Conservation (phyloP, 2,329 filamentous ascomycete genomes). For the Aureobasidium subglaciale region DNA sequence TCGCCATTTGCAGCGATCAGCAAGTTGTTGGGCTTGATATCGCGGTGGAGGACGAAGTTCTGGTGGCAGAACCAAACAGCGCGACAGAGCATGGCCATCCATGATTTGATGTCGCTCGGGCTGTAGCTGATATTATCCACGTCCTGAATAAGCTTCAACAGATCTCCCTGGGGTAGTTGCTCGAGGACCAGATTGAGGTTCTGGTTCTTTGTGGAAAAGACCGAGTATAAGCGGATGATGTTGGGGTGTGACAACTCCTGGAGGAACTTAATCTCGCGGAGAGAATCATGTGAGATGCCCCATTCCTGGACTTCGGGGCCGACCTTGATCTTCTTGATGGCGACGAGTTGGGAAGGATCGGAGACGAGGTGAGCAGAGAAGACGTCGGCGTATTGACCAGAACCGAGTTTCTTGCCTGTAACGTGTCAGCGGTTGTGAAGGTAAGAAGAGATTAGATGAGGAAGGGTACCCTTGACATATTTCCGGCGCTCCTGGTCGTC, state of each 20-base stretch:
- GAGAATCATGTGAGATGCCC: slow-evolving; percentile 86
- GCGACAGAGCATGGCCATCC: slow-evolving; percentile 95
- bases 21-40: slow-evolving; percentile 98
- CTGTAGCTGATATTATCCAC: slow-evolving; percentile 71
- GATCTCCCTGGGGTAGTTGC: slow-evolving; percentile 84
- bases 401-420: slow-evolving; percentile 79
- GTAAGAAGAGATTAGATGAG: neutral
- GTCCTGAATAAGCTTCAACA: slow-evolving; percentile 91
- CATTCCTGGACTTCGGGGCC: slow-evolving; percentile 74
- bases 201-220: slow-evolving; percentile 93
- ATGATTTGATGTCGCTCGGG: slow-evolving; percentile 87
- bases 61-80: slow-evolving; percentile 96
- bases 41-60: slow-evolving; percentile 86
- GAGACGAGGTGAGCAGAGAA: slow-evolving; percentile 74
- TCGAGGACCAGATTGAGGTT: slow-evolving; percentile 95
- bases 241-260: slow-evolving; percentile 93
- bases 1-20: slow-evolving; percentile 88
- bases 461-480: slow-evolving; percentile 69
- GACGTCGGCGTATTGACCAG: slow-evolving; percentile 95
- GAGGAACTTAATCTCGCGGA: slow-evolving; percentile 91
- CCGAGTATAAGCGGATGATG: slow-evolving; percentile 84
- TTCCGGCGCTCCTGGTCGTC: slow-evolving; percentile 59
- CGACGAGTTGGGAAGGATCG: slow-evolving; percentile 68
- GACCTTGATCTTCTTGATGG: slow-evolving; percentile 89
- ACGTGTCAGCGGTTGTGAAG: neutral